Base-by-base conservation (phyloP, 345 rosid species). In the Stellera chamaejasme region DNA sequence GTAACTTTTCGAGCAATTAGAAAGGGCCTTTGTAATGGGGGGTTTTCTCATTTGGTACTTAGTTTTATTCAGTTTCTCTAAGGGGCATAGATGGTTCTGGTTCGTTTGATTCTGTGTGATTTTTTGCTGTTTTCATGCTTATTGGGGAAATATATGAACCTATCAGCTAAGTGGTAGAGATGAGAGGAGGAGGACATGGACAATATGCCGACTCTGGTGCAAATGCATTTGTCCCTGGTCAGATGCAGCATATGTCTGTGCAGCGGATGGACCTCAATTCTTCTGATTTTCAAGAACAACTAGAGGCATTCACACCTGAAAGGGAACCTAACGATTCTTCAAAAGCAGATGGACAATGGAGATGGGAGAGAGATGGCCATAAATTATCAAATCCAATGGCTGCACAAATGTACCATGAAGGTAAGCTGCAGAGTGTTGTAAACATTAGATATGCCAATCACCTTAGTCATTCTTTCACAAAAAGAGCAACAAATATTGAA, bases 261-360 rank as follows among this genome's bases (percentile, higher is more conserved):
- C 86, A 80, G 51, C 70, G 69, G 52, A 72, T 78, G 75, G 89
- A 82, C 15, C 74, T 62, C 4, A 69, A 63, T 11, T 60, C 85
- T 51, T 66, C 65, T 60, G 81, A 76, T 43, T 88, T 81, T 58
- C 91, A 83, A 74, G 94, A 85, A 63, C 84, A 82, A 55, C 69
- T 89, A 48, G 97, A 89, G 81, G 95, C 95, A 13, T 89, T 89
- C 61, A 89, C 97, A 64, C 97, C 95, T 9, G 95, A 86, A 69
- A 86, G 95, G 65, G 97, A 86, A 28, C 77, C 80, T 0, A 72
- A 48, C 65, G 58, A 60, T 32, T 64, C 72, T 54, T 66, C 87
- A 32, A 78, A 77, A 74, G 56, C 62, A 19, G 95, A 83, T 13
- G 77, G 76, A 32, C 92, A 79, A 49, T 79, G 82, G 84, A 74